Base-by-base conservation (phyloP, 306 rosid species). In the Herpetospermum pedunculosum region DNA sequence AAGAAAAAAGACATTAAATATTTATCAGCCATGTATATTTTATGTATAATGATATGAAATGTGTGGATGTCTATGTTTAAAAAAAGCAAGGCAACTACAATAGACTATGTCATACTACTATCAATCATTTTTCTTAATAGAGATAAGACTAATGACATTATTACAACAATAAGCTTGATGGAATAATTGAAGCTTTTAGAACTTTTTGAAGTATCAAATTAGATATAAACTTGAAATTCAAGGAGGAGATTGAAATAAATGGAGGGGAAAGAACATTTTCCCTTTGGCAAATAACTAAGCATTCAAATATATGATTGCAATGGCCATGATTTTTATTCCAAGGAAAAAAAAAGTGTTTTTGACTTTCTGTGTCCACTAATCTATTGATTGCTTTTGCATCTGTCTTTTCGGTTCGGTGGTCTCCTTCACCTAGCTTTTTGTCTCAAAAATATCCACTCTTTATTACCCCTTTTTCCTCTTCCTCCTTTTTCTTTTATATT, bases 401-500 rank as follows among this genome's bases (percentile, higher is more conserved):
- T 41, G 73, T 69, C 73, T 69, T 6, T 69, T 69, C 73, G 73
- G 73, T 69, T 69, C 73, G 73, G 73, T 69, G 73, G 73, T 69
- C 73, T 69, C 73, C 55, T 69, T 69, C 73, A 44, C 37, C 54
- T 12, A 69, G 54, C 55, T 44, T 69, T 69, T 44, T 69, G 73
- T 44, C 73, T 69, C 18, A 41, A 69, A 69, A 69, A 69, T 67
- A 69, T 41, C 73, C 40, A 41, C 25, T 26, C 38, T 69, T 26
- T 41, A 41, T 15, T 44, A 26, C 38, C 38, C 54, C 34, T 40
- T 37, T 64, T 41, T 12, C 15, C 32, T 19, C 8, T 5, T 48
- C 47, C 0, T 0, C 50, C 19, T 69, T 69, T 43, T 43, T 26
- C 73, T 41, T 69, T 69, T 69, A 69, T 69, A 46, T 69, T 69